Percentiles rank a stretch among this genome's conserved stretches.
phyloP scores from a whole-genome alignment of 2,329 filamentous ascomycete species.

The Fusarium scirpi region DNA sequence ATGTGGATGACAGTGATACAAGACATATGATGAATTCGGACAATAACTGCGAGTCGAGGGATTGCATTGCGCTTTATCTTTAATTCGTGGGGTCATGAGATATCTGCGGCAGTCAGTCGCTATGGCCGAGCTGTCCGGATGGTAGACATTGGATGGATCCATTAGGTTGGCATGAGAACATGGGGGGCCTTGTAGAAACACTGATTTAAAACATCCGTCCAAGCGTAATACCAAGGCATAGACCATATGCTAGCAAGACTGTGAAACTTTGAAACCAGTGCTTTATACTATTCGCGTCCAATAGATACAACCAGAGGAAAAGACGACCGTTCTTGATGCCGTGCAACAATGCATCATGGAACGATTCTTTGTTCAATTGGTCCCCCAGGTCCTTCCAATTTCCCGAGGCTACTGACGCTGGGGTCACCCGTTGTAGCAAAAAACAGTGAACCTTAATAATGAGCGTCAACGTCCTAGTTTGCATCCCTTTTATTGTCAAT shows the following conservation, averaged over 20 bases:
- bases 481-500: conserved; percentile 6
- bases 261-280: conserved; percentile 20
- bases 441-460: not conserved
- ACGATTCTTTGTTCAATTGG: conserved; percentile 9
- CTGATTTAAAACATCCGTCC: conserved; percentile 31
- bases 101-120: conserved; percentile 1
- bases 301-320: conserved; percentile 10
- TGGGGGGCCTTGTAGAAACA: conserved; percentile 36
- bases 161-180: conserved; percentile 17
- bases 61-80: conserved; percentile 21
- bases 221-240: conserved; percentile 24
- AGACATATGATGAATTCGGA: conserved; percentile 12
- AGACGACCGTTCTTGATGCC: conserved; percentile 13
- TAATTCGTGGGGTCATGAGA: conserved; percentile 18
- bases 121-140: conserved; percentile 30
- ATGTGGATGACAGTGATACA: conserved; percentile 4
- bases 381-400: not conserved
- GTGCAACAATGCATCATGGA: conserved; percentile 34
- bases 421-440: not conserved
- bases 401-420: not conserved
- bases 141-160: not conserved
- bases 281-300: conserved; percentile 11
- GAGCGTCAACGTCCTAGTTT: not conserved
- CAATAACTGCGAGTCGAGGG: conserved; percentile 13
- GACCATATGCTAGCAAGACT: conserved; percentile 11